A percentile compares a stretch with the other conserved stretches of the same genome.
Evolutionary conservation across 768 basidiomycete genomes (phyloP).

Genomic region (Suillus placidus): DNA sequence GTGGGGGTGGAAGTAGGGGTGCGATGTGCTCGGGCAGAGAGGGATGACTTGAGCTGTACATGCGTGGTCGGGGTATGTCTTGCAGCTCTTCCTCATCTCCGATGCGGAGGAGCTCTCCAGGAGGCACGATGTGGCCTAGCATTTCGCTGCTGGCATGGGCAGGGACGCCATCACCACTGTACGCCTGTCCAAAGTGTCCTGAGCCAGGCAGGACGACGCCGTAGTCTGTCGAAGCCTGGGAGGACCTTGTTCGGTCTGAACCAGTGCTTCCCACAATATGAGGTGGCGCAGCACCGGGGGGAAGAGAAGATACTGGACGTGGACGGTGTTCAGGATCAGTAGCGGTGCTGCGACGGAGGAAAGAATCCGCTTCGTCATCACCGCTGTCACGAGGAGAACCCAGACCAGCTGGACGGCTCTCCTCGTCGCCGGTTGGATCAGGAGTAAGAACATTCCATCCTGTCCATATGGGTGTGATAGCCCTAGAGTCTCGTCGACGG

Average conservation of each 20-base stretch:
- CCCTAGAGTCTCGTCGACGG: constrained; percentile 20
- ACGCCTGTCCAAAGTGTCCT: constrained; percentile 37
- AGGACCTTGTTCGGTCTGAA: constrained; percentile 43
- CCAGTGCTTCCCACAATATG: constrained; percentile 42
- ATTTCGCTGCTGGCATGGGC: constrained; percentile 36
- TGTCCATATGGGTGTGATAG: constrained; percentile 40
- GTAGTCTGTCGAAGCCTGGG: constrained; percentile 40
- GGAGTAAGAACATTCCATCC: constrained; percentile 48
- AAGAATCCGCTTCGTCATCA: constrained; percentile 70
- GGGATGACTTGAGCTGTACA: constrained; percentile 30
- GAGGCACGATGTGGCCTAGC: constrained; percentile 39
- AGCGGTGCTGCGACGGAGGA: constrained; percentile 47
- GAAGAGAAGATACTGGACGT: constrained; percentile 31
- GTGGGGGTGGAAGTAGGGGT: constrained; percentile 43
- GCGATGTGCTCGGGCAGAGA: constrained; percentile 31
- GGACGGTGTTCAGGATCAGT: constrained; percentile 19
- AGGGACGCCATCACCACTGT: constrained; percentile 25
- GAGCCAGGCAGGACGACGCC: constrained; percentile 34
- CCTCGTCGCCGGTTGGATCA: constrained; percentile 27
- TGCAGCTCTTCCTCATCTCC: constrained; percentile 35
- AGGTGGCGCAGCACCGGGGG: constrained; percentile 37
- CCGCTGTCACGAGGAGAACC: constrained; percentile 71
- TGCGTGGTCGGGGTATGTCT: constrained; percentile 27
- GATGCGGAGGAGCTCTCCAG: constrained; percentile 37
- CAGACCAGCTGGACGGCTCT: constrained; percentile 52